Percentiles rank a stretch among this genome's conserved stretches.
phyloP scores from a whole-genome alignment of 2,329 filamentous ascomycete genomes.

The Cordyceps javanica region DNA sequence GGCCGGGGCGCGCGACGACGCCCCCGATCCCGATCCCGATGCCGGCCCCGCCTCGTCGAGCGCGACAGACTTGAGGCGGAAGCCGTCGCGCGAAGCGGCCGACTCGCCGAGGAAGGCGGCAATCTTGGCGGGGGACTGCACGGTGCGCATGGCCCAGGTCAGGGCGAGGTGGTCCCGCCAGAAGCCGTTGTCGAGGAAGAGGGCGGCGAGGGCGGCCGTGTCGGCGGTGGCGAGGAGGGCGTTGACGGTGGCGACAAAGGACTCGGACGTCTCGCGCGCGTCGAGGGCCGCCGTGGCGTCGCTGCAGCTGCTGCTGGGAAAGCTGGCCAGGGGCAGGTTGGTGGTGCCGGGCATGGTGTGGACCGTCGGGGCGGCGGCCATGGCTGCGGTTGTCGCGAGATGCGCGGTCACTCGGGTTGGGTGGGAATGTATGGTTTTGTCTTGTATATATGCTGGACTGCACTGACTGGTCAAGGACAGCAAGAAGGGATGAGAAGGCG shows the following conservation, averaged over 20 bases:
- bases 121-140: slow-evolving; percentile 22
- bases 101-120: slow-evolving; percentile 8
- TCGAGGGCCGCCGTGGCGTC: background rate
- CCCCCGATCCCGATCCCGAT: no score
- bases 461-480: no score
- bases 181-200: slow-evolving; percentile 36
- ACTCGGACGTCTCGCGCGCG: background rate
- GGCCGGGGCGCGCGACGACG: background rate
- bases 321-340: slow-evolving; percentile 8
- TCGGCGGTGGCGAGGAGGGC: slow-evolving; percentile 9
- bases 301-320: background rate
- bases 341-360: slow-evolving; percentile 9
- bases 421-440: background rate
- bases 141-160: slow-evolving; percentile 44
- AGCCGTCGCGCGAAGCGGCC: slow-evolving; percentile 3
- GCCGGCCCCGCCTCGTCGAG: no score
- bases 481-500: no score
- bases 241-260: slow-evolving; percentile 5
- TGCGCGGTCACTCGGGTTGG: background rate
- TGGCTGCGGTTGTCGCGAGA: background rate
- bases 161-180: slow-evolving; percentile 50
- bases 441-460: no score
- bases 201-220: slow-evolving; percentile 15
- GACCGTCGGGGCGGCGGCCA: slow-evolving; percentile 9
- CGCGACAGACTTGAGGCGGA: slow-evolving; percentile 1